These are phyloP conservation scores for Aspergillus pseudoterreus DNA, from an alignment of 2,329 filamentous ascomycete genomes.

Conservation along the genomic window DNA sequence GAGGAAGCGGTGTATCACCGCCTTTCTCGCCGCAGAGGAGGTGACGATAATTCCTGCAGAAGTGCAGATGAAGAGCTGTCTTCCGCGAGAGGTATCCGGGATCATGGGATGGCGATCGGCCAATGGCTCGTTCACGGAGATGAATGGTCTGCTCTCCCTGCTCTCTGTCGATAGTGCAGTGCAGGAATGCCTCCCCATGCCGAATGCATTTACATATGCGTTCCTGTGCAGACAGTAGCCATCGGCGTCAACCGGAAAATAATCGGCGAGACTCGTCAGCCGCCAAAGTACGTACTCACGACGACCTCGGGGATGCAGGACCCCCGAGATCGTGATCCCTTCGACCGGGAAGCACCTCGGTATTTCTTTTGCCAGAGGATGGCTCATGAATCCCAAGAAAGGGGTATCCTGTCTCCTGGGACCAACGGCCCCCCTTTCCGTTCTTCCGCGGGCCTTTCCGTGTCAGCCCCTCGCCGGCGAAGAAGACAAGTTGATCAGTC, in stretches of 20 bases:
- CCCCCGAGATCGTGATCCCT: too few relatives aligned
- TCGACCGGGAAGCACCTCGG: too few relatives aligned
- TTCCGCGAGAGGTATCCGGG: conserved; percentile 10
- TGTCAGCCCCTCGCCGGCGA: neutral
- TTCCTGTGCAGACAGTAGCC: too few relatives aligned
- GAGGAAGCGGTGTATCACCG: conserved; percentile 20
- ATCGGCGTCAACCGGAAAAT: too few relatives aligned
- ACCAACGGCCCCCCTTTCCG: conserved; percentile 5
- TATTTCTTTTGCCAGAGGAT: neutral
- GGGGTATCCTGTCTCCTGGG: conserved; percentile 6
- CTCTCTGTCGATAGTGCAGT: neutral
- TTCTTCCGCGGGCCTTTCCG: conserved; percentile 2
- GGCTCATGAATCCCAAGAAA: neutral
- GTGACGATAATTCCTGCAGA: conserved; percentile 8
- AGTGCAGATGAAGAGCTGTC: conserved; percentile 5
- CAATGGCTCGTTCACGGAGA: conserved; percentile 6
- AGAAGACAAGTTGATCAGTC: conserved; percentile 2
- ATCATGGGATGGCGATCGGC: conserved; percentile 12
- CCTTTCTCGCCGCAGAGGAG: conserved; percentile 11
- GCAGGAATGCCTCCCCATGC: too few relatives aligned
- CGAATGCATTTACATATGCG: too few relatives aligned
- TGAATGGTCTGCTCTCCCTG: neutral
- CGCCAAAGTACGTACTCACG: too few relatives aligned
- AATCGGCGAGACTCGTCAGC: too few relatives aligned
- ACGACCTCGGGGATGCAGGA: too few relatives aligned